These are phyloP conservation scores for Inga laurina DNA, from an alignment of 306 rosid genomes.

Conservation along the genomic window DNA sequence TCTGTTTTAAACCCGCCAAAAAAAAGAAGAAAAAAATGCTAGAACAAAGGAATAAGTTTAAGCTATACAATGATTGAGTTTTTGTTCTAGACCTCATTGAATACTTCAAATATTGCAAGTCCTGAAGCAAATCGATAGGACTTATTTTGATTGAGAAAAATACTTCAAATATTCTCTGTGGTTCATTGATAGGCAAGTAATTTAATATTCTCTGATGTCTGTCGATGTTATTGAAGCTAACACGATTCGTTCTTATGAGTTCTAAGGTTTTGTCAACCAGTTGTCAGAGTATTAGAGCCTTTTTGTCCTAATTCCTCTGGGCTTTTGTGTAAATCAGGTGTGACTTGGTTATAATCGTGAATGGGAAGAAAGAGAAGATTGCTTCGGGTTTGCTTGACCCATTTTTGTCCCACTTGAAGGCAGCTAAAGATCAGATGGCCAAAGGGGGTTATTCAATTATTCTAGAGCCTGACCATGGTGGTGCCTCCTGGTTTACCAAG, in stretches of 20 bases:
- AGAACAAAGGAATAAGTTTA: conserved; percentile 8
- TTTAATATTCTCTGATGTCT: conserved; percentile 16
- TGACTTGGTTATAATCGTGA: conserved; percentile 81
- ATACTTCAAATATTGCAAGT: conserved; percentile 17
- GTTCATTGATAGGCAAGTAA: conserved; percentile 16
- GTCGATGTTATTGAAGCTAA: conserved; percentile 18
- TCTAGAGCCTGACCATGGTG: conserved; percentile 77
- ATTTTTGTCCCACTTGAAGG: conserved; percentile 88
- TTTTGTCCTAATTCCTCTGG: conserved; percentile 6
- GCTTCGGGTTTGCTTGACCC: conserved; percentile 91
- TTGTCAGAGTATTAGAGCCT: conserved; percentile 16
- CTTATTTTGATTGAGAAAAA: conserved; percentile 14
- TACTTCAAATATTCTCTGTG: conserved; percentile 13
- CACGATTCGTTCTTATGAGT: neutral
- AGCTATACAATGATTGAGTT: neutral
- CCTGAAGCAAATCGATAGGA: conserved; percentile 30
- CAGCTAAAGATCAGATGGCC: conserved; percentile 97
- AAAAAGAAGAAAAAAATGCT: no score
- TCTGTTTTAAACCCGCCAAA: neutral
- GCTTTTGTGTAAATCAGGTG: conserved; percentile 53
- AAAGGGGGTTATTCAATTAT: conserved; percentile 90
- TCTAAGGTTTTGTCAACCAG: neutral
- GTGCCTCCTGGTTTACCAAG: conserved; percentile 80
- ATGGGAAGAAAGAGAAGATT: conserved; percentile 91
- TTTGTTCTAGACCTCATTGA: conserved; percentile 4